phyloP scores from a whole-genome alignment of 441 rosid species.

The Lepidium campestre region DNA sequence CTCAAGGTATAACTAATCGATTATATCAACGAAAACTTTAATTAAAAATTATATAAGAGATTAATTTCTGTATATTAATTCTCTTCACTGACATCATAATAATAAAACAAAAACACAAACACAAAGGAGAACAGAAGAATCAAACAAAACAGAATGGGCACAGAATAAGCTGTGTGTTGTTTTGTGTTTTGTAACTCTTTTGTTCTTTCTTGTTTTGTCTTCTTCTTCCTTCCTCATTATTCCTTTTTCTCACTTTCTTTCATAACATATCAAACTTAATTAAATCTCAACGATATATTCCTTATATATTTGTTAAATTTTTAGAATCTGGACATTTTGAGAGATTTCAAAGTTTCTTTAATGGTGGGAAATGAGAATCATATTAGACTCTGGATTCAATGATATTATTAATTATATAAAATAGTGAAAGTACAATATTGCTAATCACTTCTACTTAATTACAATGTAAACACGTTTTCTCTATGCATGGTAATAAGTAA shows the following conservation, averaged over 20 bases:
- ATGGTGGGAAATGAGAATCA: background rate
- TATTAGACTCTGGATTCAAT: background rate
- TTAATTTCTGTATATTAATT: constrained; percentile 13
- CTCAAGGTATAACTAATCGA: constrained; percentile 55
- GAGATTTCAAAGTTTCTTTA: background rate
- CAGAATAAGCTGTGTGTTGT: constrained; percentile 34
- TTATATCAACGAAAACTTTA: background rate
- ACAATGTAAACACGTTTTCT: constrained; percentile 21
- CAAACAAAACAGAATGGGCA: constrained; percentile 39
- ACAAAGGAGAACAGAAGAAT: constrained; percentile 38
- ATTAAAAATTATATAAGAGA: background rate
- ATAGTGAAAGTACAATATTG: background rate
- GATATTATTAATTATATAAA: background rate
- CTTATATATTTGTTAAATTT: background rate
- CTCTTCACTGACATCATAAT: constrained; percentile 25
- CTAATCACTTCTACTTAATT: background rate
- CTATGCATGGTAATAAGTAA: constrained; percentile 18
- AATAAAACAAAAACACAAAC: constrained; percentile 28
- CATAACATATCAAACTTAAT: background rate
- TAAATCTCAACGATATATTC: background rate
- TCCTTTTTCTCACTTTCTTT: constrained; percentile 27
- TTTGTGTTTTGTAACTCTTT: constrained; percentile 28
- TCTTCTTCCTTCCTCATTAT: constrained; percentile 41
- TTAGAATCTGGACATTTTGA: background rate
- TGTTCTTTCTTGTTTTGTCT: constrained; percentile 73